Base-by-base conservation (phyloP, 352 stramenopile species). In the Phytophthora hybrid region DNA sequence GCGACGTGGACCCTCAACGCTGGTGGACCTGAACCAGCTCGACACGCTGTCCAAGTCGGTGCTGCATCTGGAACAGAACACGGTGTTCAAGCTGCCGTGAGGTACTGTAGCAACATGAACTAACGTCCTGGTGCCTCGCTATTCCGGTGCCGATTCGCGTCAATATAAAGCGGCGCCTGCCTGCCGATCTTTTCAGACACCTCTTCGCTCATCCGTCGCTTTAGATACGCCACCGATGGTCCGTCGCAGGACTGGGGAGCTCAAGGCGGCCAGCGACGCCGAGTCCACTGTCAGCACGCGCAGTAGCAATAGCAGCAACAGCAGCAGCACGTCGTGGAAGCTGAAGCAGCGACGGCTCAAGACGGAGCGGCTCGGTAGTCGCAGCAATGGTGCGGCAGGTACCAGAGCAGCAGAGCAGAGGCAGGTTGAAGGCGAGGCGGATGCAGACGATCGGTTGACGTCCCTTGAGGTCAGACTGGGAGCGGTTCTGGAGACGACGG, bases 1-100 rank as follows among this genome's bases (percentile, higher is more conserved):
- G 4, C 71, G 71, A 31, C 71, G 64, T 34, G 69, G 75, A 6
- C 55, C 49, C 9, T 68, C 70, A 10, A 71, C 34, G 21, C 56
- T 44, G 3, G 62, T 79, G 54, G 79, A 85, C 57, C 74, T 93
- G 21, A 68, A 85, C 56, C 84, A 92, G 73, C 82, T 93, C 55
- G 83, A 93, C 59, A 87, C 74, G 47, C 72, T 93, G 56, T 85
- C 86, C 39, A 78, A 88, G 66, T 85, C 85, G 32, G 84, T 93
- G 73, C 76, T 93, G 49, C 84, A 92, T 76, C 74, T 93, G 68
- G 86, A 93, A 75, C 82, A 92, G 71, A 90, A 82, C 71, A 93
- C 83, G 18, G 62, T 91, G 32, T 59, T 90, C 44, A 91, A 90
- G 71, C 66, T 93, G 19, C 66, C 74, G 31, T 91, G 66, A 85